Percentiles rank a stretch among this genome's conserved stretches.
These are phyloP conservation scores for Lichtheimia ramosa DNA, from an alignment of 371 early-diverging fungal genomes.

Conservation along the genomic window DNA sequence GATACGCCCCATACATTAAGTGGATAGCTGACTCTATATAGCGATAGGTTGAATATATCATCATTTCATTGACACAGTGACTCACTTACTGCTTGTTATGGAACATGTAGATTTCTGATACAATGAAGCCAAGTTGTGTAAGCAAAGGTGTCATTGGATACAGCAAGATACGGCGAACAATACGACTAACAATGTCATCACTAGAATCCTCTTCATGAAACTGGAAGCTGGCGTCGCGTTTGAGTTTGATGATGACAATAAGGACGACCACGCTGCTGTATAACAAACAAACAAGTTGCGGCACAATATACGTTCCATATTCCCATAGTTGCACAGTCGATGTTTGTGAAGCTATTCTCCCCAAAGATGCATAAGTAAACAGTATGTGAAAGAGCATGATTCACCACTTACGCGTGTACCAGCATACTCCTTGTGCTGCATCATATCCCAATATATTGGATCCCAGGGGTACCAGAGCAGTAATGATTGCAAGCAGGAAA, in stretches of 20 bases:
- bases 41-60: background rate
- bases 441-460: conserved; percentile 15
- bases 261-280: conserved; percentile 18
- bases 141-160: conserved; percentile 22
- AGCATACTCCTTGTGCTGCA: conserved; percentile 21
- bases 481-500: conserved; percentile 9
- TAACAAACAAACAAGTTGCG: conserved; percentile 13
- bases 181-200: conserved; percentile 11
- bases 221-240: conserved; percentile 7
- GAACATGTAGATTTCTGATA: conserved; percentile 26
- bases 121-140: conserved; percentile 26
- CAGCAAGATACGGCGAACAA: conserved; percentile 26
- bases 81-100: conserved; percentile 7
- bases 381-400: background rate
- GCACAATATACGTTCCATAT: conserved; percentile 17
- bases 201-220: conserved; percentile 4
- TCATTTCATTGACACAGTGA: no score
- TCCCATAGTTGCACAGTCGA: conserved; percentile 18
- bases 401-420: conserved; percentile 19
- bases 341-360: conserved; percentile 16
- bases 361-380: background rate
- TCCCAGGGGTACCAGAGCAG: conserved; percentile 15
- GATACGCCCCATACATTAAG: conserved; percentile 24
- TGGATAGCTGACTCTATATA: conserved; percentile 17
- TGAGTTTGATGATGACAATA: conserved; percentile 12